Base-by-base conservation (phyloP, 164 flowering plant genomes). In the Vitis riparia region DNA sequence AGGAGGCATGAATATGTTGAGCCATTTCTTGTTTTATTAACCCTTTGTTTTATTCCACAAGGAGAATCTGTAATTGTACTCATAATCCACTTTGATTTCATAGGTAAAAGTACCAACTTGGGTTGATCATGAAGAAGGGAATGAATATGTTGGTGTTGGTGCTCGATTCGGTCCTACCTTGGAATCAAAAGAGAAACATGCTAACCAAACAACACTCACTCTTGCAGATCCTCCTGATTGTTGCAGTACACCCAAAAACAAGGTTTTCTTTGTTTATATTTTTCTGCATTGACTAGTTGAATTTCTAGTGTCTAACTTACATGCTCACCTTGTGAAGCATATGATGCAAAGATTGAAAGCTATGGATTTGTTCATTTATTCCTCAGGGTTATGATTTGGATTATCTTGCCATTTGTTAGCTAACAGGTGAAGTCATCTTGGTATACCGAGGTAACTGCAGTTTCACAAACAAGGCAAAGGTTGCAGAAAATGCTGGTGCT, bases 401-500 rank as follows among this genome's bases (percentile, higher is more conserved):
- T 37, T 37, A 29, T 30, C 3, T 66, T 44, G 49, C 49, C 53
- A 59, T 10, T 55, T 23, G 13, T 17, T 78, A 94, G 99, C 83
- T 89, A 77, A 56, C 82, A 67, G 88, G 93, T 61, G 91, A 91
- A 71, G 94, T 90, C 59, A 75, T 94, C 73, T 71, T 94, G 88
- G 99, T 91, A 70, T 82, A 89, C 71, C 88, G 98, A 60, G 99
- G 99, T 32, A 70, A 80, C 69, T 94, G 99, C 83, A 94, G 75
- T 74, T 94, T 94, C 79, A 94, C 98, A 23, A 71, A 76, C 5
- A 94, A 94, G 79, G 91, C 96, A 68, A 89, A 89, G 71, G 63
- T 79, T 76, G 99, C 98, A 61, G 83, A 92, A 87, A 87, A 85
- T 71, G 97, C 97, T 68, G 89, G 89, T 79, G 99, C 99, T 79